These are phyloP conservation scores for Huntiella decipiens DNA, from an alignment of 2,329 filamentous ascomycete genomes.

Conservation along the genomic window DNA sequence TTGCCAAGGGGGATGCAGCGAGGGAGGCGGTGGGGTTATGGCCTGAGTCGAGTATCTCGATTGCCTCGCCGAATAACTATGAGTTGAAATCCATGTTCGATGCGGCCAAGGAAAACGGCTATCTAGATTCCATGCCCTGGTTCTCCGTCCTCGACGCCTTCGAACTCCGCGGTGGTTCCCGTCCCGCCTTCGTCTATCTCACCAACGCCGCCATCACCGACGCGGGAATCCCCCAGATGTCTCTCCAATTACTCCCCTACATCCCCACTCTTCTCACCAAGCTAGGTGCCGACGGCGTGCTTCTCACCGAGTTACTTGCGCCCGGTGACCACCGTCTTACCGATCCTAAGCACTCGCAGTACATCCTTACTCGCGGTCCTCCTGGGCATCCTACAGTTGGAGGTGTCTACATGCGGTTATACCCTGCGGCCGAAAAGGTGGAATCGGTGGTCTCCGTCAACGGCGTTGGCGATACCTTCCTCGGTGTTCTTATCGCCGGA, in stretches of 20 bases:
- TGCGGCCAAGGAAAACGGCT: constrained; percentile 44
- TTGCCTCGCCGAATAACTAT: constrained; percentile 65
- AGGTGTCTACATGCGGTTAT: constrained; percentile 65
- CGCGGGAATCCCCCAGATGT: constrained; percentile 64
- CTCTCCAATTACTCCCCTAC: constrained; percentile 69
- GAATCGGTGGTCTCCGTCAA: constrained; percentile 61
- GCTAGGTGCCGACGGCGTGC: constrained; percentile 54
- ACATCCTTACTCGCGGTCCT: constrained; percentile 48
- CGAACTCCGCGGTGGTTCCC: constrained; percentile 51
- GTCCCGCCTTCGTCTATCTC: constrained; percentile 52
- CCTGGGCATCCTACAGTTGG: constrained; percentile 37
- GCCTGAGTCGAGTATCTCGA: constrained; percentile 44
- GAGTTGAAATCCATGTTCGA: constrained; percentile 67
- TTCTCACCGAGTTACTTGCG: constrained; percentile 53
- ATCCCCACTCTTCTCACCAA: constrained; percentile 75
- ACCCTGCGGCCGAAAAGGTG: constrained; percentile 47
- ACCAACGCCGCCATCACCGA: constrained; percentile 52
- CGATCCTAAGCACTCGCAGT: constrained; percentile 42
- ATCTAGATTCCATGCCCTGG: constrained; percentile 55
- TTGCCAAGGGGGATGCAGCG: constrained; percentile 21
- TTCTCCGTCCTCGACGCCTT: constrained; percentile 64
- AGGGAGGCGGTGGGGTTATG: constrained; percentile 27
- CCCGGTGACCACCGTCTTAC: constrained; percentile 49
- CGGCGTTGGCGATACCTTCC: constrained; percentile 82
- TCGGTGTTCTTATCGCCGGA: constrained; percentile 68